phyloP scores from a whole-genome alignment of 352 stramenopile genomes.

The Pythium monospermum region DNA sequence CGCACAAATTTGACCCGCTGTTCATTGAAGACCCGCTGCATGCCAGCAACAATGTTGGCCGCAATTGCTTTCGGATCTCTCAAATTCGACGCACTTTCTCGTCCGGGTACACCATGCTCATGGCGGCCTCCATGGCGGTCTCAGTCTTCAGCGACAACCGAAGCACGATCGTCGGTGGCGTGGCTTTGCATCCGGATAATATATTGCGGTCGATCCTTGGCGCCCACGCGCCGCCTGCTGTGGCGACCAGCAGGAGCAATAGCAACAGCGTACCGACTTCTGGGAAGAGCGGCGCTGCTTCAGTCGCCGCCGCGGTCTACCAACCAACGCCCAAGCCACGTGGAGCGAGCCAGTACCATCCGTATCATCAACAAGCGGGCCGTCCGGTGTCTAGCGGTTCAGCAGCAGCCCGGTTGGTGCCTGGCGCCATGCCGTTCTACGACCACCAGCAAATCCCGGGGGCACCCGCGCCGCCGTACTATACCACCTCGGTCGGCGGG shows the following conservation, averaged over 20 bases:
- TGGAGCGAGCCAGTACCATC: background rate
- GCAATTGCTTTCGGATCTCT: conserved; percentile 95
- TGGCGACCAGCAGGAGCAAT: conserved; percentile 2
- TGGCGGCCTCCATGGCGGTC: conserved; percentile 49
- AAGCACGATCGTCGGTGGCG: conserved; percentile 49
- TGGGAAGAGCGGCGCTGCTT: no score
- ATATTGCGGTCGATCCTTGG: conserved; percentile 70
- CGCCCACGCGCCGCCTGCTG: conserved; percentile 31
- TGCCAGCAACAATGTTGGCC: conserved; percentile 93
- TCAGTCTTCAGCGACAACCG: conserved; percentile 53
- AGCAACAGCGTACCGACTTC: background rate
- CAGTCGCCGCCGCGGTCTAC: no score
- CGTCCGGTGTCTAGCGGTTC: background rate
- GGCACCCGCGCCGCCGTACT: conserved; percentile 6
- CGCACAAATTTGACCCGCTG: conserved; percentile 91
- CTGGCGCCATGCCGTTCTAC: conserved; percentile 2
- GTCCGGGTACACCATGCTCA: conserved; percentile 62
- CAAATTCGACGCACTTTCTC: conserved; percentile 81
- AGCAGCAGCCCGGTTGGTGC: background rate
- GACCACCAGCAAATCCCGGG: conserved; percentile 7
- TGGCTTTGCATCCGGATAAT: conserved; percentile 75
- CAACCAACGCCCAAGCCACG: background rate
- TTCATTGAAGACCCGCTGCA: conserved; percentile 95
- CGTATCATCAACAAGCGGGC: no score
- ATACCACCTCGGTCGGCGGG: background rate